Evolutionary conservation across 106 monocot species (phyloP), one percentile per base, ranked within the genome.

Genomic region (Allium sativum): DNA sequence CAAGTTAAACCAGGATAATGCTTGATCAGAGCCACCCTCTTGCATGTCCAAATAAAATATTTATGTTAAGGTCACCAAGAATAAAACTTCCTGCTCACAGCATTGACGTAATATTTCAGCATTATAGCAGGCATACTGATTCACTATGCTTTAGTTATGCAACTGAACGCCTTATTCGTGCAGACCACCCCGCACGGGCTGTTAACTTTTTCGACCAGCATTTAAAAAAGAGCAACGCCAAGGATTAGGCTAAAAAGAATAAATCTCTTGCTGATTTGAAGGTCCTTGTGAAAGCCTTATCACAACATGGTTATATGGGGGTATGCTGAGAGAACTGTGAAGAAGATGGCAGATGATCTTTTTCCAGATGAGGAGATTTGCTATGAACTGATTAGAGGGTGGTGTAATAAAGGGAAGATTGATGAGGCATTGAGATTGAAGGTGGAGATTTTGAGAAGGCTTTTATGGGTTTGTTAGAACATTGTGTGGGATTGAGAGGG

Each of bases 381-480:
- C 54, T 61, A 81, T 15, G 17, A 73, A 20, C 70, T 96, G 20
- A 68, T 96, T 40, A 62, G 75, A 6, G 90, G 84, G 0, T 96
- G 80, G 69, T 87, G 79, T 59, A 59, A 66, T 10, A 78, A 71
- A 12, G 71, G 74, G 59, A 96, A 87, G 73, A 84, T 90, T 20
- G 83, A 81, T 12, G 81, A 96, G 52, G 95, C 90, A 10, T 46
- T 68, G 11, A 31, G 89, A 46, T 50, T 90, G 31, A 74, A 75
- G 55, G 77, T 70, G 0, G 95, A 96, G 84, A 81, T 91, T 21
- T 41, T 68, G 7, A 66, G 90, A 0, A 90, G 86, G 8, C 86
- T 90, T 10, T 96, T 84, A n/a, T n/a, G n/a, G 86, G 1, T 96
- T 96, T 68, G 61, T 96, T 20, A 96, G 90, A 61, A 82, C 87